phyloP scores from a whole-genome alignment of 2,329 filamentous ascomycete genomes.

The Botrytis porri region DNA sequence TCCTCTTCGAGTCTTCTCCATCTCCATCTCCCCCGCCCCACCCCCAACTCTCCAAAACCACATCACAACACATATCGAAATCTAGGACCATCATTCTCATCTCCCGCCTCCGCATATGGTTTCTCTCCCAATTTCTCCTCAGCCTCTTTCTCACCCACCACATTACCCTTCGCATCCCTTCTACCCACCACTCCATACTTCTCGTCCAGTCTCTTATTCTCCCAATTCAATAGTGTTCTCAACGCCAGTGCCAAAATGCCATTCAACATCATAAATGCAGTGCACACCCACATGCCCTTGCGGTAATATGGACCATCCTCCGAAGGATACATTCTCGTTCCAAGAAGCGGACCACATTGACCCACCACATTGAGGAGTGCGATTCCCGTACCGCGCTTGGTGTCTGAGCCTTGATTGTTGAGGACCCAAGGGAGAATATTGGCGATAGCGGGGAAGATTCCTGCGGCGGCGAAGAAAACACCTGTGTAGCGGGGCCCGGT shows the following conservation, averaged over 20 bases:
- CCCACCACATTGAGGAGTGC: constrained; percentile 66
- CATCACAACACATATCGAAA: constrained; percentile 32
- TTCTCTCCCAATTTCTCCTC: constrained; percentile 4
- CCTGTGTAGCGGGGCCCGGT: constrained; percentile 47
- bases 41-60: not conserved
- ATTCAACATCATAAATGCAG: constrained; percentile 60
- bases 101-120: constrained; percentile 14
- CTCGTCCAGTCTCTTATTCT: constrained; percentile 59
- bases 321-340: constrained; percentile 60
- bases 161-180: constrained; percentile 12
- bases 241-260: constrained; percentile 52
- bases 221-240: constrained; percentile 52
- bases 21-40: not conserved
- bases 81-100: constrained; percentile 33
- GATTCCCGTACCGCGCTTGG: constrained; percentile 63
- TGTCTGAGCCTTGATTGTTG: constrained; percentile 68
- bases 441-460: constrained; percentile 65
- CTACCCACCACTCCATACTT: constrained; percentile 35
- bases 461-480: constrained; percentile 53
- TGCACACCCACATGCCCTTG: constrained; percentile 59
- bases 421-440: constrained; percentile 70
- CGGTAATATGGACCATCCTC: constrained; percentile 46
- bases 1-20: not conserved
- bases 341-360: constrained; percentile 61
- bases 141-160: not conserved